phyloP scores from a whole-genome alignment of 148 eudicot species.

The Arctostaphylos glauca region DNA sequence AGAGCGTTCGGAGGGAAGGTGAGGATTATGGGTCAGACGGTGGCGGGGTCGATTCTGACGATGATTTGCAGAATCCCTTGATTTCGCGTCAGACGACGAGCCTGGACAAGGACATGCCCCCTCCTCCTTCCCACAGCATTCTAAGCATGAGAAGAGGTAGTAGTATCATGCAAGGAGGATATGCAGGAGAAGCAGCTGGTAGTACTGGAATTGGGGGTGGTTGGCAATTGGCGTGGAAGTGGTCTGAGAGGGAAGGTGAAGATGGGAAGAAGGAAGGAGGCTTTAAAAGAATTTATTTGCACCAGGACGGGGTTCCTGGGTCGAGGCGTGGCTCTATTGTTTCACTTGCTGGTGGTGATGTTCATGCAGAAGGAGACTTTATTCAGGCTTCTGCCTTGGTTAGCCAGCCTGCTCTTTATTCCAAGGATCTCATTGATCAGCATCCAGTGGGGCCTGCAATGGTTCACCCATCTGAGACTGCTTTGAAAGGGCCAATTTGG shows the following conservation, averaged over 20 bases:
- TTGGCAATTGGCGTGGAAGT: conserved; percentile 63
- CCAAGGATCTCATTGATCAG: conserved; percentile 49
- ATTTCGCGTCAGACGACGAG: conserved; percentile 60
- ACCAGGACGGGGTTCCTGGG: conserved; percentile 37
- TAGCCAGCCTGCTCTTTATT: conserved; percentile 42
- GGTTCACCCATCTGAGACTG: conserved; percentile 56
- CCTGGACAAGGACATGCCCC: conserved; percentile 49
- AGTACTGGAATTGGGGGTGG: conserved; percentile 71
- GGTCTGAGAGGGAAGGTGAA: conserved; percentile 53
- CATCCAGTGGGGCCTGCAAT: conserved; percentile 59
- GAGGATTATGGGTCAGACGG: conserved; percentile 39
- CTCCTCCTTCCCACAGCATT: conserved; percentile 38
- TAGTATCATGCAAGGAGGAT: conserved; percentile 40
- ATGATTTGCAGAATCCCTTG: conserved; percentile 61
- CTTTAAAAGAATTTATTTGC: conserved; percentile 58
- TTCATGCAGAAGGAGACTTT: conserved; percentile 37
- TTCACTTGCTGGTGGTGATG: conserved; percentile 50
- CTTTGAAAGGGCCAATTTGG: conserved; percentile 44
- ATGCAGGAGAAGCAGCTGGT: conserved; percentile 42
- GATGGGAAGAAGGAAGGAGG: conserved; percentile 51
- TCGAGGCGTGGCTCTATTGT: conserved; percentile 54
- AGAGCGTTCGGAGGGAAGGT: conserved; percentile 46
- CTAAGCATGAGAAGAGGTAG: conserved; percentile 55
- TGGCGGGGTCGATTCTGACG: conserved; percentile 52
- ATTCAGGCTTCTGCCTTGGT: conserved; percentile 57